A percentile compares a stretch with the other conserved stretches of the same genome.
Evolutionary conservation across 352 stramenopile species (phyloP).

Genomic region (Blastocystis sp.): DNA sequence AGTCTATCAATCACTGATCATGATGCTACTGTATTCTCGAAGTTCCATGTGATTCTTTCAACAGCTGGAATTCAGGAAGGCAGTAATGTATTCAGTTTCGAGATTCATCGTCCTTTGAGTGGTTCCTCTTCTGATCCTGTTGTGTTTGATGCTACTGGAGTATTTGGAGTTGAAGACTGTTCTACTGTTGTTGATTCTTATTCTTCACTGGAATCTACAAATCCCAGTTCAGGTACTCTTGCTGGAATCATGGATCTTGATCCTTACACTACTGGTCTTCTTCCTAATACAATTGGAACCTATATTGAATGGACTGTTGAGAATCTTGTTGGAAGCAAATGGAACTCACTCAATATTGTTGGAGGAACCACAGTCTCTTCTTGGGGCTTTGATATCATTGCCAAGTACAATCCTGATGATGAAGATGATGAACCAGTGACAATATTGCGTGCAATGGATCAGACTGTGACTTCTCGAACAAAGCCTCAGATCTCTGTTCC

Average conservation of each 20-base stretch:
- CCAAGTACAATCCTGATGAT: background rate
- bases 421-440: background rate
- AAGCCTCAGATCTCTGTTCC: background rate
- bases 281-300: background rate
- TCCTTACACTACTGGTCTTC: background rate
- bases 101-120: background rate
- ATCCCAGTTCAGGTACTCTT: background rate
- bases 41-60: constrained; percentile 36
- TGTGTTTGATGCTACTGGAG: constrained; percentile 30
- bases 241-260: constrained; percentile 11
- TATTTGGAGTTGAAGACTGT: constrained; percentile 34
- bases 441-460: background rate
- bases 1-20: background rate
- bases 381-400: background rate
- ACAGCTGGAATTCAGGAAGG: background rate
- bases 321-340: constrained; percentile 16
- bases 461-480: background rate
- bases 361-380: background rate
- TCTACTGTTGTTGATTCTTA: constrained; percentile 18
- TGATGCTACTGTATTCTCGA: constrained; percentile 30
- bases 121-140: background rate
- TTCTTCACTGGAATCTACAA: background rate
- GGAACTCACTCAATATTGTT: background rate
- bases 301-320: constrained; percentile 19
- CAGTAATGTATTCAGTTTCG: constrained; percentile 44